Percentiles rank a stretch among this genome's conserved stretches.
These are phyloP conservation scores for Zasmidium angulare DNA, from an alignment of 2,329 filamentous ascomycete species.

Conservation along the genomic window DNA sequence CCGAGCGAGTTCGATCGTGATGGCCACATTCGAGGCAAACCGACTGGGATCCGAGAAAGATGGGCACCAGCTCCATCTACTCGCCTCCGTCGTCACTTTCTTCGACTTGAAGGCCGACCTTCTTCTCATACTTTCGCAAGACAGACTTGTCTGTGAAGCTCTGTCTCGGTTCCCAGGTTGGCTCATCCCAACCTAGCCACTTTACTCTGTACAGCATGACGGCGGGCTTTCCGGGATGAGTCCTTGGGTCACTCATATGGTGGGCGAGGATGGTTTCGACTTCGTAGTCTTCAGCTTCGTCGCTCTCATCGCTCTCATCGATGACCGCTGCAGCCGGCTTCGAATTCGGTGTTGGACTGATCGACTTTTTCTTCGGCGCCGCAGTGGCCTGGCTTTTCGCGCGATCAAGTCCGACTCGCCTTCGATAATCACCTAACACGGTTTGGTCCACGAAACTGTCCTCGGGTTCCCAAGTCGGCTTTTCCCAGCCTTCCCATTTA, in stretches of 20 bases:
- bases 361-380: not conserved
- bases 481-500: slow-evolving; percentile 34
- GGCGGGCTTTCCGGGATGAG: slow-evolving; percentile 29
- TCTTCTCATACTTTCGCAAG: slow-evolving; percentile 24
- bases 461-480: slow-evolving; percentile 35
- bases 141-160: slow-evolving; percentile 24
- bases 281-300: slow-evolving; percentile 20
- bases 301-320: not conserved
- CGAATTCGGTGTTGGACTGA: not conserved
- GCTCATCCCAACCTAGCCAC: slow-evolving; percentile 30
- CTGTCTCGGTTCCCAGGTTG: slow-evolving; percentile 29
- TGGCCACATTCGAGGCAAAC: too few relatives aligned
- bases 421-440: slow-evolving; percentile 30
- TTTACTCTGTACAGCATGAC: slow-evolving; percentile 34
- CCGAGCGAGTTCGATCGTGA: too few relatives aligned
- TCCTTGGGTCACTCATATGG: slow-evolving; percentile 27
- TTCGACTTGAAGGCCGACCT: slow-evolving; percentile 6
- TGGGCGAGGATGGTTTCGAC: slow-evolving; percentile 31
- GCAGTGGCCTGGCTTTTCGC: not conserved
- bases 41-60: not conserved
- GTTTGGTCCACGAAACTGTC: slow-evolving; percentile 31
- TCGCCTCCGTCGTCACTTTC: not conserved
- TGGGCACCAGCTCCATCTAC: not conserved
- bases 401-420: slow-evolving; percentile 17
- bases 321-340: not conserved